phyloP scores from a whole-genome alignment of 2,329 filamentous ascomycete genomes.

The Fusarium concolor region DNA sequence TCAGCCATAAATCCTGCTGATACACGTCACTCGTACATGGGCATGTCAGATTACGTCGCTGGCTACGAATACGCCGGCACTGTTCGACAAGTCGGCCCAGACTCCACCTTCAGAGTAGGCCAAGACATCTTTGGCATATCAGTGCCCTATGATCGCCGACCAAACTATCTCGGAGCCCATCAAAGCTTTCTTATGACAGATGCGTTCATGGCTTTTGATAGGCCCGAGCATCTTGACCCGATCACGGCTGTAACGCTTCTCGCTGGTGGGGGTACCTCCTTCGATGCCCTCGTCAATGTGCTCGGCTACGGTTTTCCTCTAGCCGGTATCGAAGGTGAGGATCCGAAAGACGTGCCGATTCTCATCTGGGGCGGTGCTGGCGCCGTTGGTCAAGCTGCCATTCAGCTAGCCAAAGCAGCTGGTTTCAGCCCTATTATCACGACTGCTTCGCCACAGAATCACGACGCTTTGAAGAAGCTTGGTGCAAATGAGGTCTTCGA shows the following conservation, averaged over 20 bases:
- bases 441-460: constrained; percentile 19
- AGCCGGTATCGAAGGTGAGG: background rate
- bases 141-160: constrained; percentile 7
- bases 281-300: constrained; percentile 9
- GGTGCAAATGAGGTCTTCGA: constrained; percentile 1
- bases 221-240: constrained; percentile 5
- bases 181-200: constrained; percentile 29
- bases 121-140: constrained; percentile 27
- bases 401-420: constrained; percentile 19
- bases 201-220: background rate
- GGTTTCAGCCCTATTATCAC: constrained; percentile 15
- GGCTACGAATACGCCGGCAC: constrained; percentile 27
- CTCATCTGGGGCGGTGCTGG: constrained; percentile 23
- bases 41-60: constrained; percentile 7
- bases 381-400: constrained; percentile 7
- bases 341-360: background rate
- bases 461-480: background rate
- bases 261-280: background rate
- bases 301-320: background rate
- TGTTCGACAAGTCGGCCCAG: background rate
- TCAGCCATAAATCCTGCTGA: constrained; percentile 32
- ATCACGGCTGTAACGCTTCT: background rate
- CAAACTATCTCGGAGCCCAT: constrained; percentile 22
- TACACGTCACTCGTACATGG: constrained; percentile 24
- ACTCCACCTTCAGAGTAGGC: constrained; percentile 3